Evolutionary conservation across 1,284 basidiomycete genomes (phyloP), one percentile per base, ranked within the genome.

Genomic region (Ceratobasidium sp.): DNA sequence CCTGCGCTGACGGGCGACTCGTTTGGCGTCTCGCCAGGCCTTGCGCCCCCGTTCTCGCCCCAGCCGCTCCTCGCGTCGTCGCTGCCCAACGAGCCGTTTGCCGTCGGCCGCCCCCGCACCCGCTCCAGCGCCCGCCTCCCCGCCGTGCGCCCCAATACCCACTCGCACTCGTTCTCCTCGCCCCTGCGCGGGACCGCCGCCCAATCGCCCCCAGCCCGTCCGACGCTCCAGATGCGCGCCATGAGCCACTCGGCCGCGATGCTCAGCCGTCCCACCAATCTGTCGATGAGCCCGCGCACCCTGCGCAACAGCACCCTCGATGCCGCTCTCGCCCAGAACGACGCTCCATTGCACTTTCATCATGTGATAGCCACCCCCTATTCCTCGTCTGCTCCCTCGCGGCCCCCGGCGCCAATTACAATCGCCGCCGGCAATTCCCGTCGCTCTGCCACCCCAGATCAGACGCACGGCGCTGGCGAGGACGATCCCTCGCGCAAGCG

Each of bases 361-460:
- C 62, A 62, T 73, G 52, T 65, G 68, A 40, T 62, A 67, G 57
- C 67, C 74, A 52, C 57, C 66, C 59, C 66, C 74, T 66, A 57
- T 64, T 76, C 56, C 0, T 44, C 77, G 3, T 57, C 67, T 51
- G 90, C 49, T 84, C 86, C 46, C 81, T 85, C 49, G 81, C 84
- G 57, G 84, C 74, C 66, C 52, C 76, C 69, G 73, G 57, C 70
- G 64, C 62, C 62, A 56, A 64, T 68, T 40, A 40, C 43, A 11
- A 56, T 56, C 44, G 29, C 59, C 19, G 34, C 69, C 76, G 70
- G 49, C 75, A 51, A 68, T 4, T 59, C 57, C 54, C 57, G 59
- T 34, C 57, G 68, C 29, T 59, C 29, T 40, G 37, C 32, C 68
- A 69, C 65, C 46, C 61, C 70, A 34, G 43, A 61, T 44, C 15